phyloP scores from a whole-genome alignment of 2,329 filamentous ascomycete genomes.

The Pyrenochaeta sp. region DNA sequence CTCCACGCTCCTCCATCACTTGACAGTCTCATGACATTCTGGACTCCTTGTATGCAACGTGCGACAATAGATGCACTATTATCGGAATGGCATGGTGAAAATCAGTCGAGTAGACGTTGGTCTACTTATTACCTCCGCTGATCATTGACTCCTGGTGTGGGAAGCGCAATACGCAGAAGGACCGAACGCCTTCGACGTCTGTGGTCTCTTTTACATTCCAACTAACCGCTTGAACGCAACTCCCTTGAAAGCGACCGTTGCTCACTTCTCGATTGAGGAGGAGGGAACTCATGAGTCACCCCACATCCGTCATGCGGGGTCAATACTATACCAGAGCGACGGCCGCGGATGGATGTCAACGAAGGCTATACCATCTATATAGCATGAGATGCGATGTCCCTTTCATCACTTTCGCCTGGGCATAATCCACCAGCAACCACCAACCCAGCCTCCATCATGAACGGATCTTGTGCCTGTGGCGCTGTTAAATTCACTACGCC shows the following conservation, averaged over 20 bases:
- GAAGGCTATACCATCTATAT: not conserved
- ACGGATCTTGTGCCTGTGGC: constrained; percentile 69
- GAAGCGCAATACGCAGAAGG: not conserved
- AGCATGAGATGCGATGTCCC: not conserved
- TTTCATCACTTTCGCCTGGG: not conserved
- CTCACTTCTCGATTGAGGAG: not conserved
- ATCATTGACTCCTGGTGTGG: not conserved
- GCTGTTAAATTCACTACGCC: constrained; percentile 70
- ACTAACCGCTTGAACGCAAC: not conserved
- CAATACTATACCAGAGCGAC: not conserved
- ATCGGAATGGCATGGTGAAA: not conserved
- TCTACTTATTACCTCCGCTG: not conserved
- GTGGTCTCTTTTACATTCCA: not conserved
- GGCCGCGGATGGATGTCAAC: not conserved
- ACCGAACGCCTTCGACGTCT: not conserved
- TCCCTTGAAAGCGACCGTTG: not conserved
- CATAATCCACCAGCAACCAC: not conserved
- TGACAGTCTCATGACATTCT: not conserved
- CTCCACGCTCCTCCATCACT: not conserved
- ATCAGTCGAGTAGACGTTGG: not conserved
- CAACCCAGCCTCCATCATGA: constrained; percentile 21
- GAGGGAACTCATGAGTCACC: not conserved
- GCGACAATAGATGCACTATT: not conserved
- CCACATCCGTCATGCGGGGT: not conserved
- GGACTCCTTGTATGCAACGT: not conserved